Evolutionary conservation across 371 early-diverging fungal genomes (phyloP).

Genomic region (Zancudomyces culisetae): DNA sequence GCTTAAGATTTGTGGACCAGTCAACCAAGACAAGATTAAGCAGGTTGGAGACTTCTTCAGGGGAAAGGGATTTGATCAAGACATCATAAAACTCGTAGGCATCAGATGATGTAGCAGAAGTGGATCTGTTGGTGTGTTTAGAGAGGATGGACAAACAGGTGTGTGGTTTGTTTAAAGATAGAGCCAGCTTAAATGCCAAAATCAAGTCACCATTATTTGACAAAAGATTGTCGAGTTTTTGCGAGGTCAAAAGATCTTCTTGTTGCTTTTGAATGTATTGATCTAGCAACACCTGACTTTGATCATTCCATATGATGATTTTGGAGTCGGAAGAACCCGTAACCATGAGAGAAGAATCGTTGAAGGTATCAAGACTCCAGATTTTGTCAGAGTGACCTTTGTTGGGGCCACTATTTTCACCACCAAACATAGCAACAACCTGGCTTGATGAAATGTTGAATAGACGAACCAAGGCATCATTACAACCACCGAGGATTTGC

Average conservation of each 20-base stretch:
- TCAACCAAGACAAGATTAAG: too few species aligned
- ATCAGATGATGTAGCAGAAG: too few species aligned
- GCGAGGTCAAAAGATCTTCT: conserved; percentile 41
- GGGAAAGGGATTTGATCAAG: too few species aligned
- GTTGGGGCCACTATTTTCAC: conserved; percentile 70
- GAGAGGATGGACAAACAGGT: conserved; percentile 53
- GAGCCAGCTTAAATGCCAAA: conserved; percentile 77
- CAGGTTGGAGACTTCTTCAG: too few species aligned
- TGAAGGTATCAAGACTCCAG: conserved; percentile 66
- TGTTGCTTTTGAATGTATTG: conserved; percentile 13
- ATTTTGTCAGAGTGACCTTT: conserved; percentile 89
- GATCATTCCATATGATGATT: conserved; percentile 80
- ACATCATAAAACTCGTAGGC: too few species aligned
- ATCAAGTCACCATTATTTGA: conserved; percentile 71
- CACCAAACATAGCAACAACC: too few species aligned
- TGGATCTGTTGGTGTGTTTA: conserved; percentile 27
- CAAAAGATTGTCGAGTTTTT: conserved; percentile 70
- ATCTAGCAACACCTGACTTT: conserved; percentile 62
- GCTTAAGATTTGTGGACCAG: too few species aligned
- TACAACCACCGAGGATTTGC: conserved; percentile 69
- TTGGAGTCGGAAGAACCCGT: conserved; percentile 83
- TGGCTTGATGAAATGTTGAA: conserved; percentile 75
- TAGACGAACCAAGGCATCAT: conserved; percentile 84
- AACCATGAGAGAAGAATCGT: conserved; percentile 51
- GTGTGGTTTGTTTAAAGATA: conserved; percentile 76